A percentile compares a stretch with the other conserved stretches of the same genome.
Evolutionary conservation across 225 moss, liverwort and hornwort species (phyloP).

Genomic region (Marchantia paleacea): DNA sequence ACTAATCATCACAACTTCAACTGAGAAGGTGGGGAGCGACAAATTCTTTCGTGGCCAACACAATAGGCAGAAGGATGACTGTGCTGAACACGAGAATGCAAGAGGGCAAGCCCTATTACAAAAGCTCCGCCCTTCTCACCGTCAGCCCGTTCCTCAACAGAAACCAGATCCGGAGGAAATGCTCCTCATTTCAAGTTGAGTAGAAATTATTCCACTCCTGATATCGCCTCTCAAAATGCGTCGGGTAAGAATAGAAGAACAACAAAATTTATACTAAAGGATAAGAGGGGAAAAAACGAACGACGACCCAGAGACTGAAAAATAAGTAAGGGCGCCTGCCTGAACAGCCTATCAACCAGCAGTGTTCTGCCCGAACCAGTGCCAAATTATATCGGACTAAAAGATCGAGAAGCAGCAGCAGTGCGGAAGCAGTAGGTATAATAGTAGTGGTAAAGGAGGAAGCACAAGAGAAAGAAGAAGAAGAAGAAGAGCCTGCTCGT

Average conservation of each 20-base stretch:
- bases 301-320: neutral
- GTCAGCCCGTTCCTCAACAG: conserved; percentile 16
- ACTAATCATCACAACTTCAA: conserved; percentile 11
- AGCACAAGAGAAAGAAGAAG: neutral
- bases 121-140: conserved; percentile 5
- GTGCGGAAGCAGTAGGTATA: neutral
- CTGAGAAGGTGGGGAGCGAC: neutral
- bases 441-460: neutral
- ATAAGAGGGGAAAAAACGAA: neutral
- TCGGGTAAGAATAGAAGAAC: neutral
- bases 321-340: neutral
- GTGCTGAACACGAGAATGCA: neutral
- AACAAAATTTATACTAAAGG: neutral
- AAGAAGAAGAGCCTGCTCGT: conserved; percentile 1
- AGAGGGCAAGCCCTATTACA: conserved; percentile 3
- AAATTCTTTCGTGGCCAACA: neutral
- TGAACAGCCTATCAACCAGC: conserved; percentile 1
- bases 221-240: neutral
- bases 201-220: neutral
- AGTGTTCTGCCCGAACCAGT: neutral
- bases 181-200: conserved; percentile 10
- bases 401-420: conserved; percentile 6
- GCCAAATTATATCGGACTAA: neutral
- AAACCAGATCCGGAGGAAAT: conserved; percentile 18
- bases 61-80: neutral